Percentiles rank a stretch among this genome's conserved stretches.
These are phyloP conservation scores for Hyphopichia khmerensis DNA, from an alignment of 1,139 yeast species.

Conservation along the genomic window DNA sequence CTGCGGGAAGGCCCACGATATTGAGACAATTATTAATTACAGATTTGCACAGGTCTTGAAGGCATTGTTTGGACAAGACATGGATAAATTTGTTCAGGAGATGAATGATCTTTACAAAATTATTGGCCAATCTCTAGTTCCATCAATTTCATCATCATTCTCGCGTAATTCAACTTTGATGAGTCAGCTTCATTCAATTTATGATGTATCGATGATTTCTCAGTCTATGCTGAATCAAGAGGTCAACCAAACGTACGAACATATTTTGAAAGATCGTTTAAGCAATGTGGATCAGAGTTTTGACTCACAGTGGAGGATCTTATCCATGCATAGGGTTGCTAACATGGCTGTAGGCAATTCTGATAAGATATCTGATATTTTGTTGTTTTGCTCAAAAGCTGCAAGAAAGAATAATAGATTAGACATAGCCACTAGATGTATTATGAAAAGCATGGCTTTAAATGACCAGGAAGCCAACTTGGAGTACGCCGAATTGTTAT, in stretches of 20 bases:
- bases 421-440: constrained; percentile 71
- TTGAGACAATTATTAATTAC: constrained; percentile 57
- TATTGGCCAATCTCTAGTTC: constrained; percentile 62
- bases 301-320: constrained; percentile 58
- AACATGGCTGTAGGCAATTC: constrained; percentile 38
- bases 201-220: constrained; percentile 53
- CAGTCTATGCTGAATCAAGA: constrained; percentile 8
- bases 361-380: constrained; percentile 41
- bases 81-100: constrained; percentile 29
- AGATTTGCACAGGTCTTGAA: constrained; percentile 64
- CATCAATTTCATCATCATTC: constrained; percentile 61
- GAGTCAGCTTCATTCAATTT: constrained; percentile 68
- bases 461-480: constrained; percentile 57
- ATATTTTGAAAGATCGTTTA: constrained; percentile 37
- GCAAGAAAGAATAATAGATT: constrained; percentile 69
- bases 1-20: constrained; percentile 44
- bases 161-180: constrained; percentile 56
- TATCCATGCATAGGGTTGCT: constrained; percentile 60
- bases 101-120: constrained; percentile 52
- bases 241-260: constrained; percentile 9
- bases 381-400: constrained; percentile 61
- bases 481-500: constrained; percentile 80
- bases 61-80: constrained; percentile 34
- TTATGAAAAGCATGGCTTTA: constrained; percentile 64
- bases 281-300: constrained; percentile 60